Percentiles rank a stretch among this genome's conserved stretches.
phyloP scores from a whole-genome alignment of 2,329 filamentous ascomycete species.

The Fusarium xylarioides region DNA sequence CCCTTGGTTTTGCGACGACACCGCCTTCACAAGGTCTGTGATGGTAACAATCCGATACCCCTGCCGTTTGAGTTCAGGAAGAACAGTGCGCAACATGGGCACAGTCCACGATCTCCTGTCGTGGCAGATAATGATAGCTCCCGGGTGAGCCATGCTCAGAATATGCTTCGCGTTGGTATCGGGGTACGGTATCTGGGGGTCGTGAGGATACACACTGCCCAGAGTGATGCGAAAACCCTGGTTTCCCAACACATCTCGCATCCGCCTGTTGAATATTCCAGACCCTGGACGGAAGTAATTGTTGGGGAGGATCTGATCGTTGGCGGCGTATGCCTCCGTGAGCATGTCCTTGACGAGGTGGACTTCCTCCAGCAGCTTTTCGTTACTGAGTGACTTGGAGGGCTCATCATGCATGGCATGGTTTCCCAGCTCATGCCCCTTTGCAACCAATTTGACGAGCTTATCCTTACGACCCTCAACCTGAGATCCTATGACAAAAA shows the following conservation, averaged over 20 bases:
- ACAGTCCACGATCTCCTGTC: conserved; percentile 84
- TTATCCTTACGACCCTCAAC: conserved; percentile 64
- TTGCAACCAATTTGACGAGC: conserved; percentile 66
- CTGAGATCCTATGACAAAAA: conserved; percentile 88
- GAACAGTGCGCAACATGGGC: conserved; percentile 77
- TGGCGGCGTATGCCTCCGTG: conserved; percentile 62
- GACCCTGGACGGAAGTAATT: conserved; percentile 86
- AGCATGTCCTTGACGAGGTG: conserved; percentile 69
- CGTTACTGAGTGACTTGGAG: conserved; percentile 67
- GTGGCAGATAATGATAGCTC: conserved; percentile 86
- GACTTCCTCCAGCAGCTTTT: conserved; percentile 71
- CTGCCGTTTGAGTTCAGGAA: conserved; percentile 74
- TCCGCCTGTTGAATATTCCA: conserved; percentile 79
- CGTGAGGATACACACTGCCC: conserved; percentile 88
- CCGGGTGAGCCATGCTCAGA: conserved; percentile 79
- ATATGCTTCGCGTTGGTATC: conserved; percentile 80
- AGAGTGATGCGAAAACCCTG: conserved; percentile 79
- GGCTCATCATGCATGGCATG: conserved; percentile 91
- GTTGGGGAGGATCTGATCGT: conserved; percentile 56
- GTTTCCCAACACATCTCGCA: conserved; percentile 67
- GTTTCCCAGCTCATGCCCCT: conserved; percentile 80
- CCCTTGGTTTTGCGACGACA: conserved; percentile 40
- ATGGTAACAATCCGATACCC: conserved; percentile 79
- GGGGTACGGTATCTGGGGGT: conserved; percentile 80
- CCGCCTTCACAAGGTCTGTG: conserved; percentile 67